These are phyloP conservation scores for Naganishia friedmannii DNA, from an alignment of 768 basidiomycete genomes.

Conservation along the genomic window DNA sequence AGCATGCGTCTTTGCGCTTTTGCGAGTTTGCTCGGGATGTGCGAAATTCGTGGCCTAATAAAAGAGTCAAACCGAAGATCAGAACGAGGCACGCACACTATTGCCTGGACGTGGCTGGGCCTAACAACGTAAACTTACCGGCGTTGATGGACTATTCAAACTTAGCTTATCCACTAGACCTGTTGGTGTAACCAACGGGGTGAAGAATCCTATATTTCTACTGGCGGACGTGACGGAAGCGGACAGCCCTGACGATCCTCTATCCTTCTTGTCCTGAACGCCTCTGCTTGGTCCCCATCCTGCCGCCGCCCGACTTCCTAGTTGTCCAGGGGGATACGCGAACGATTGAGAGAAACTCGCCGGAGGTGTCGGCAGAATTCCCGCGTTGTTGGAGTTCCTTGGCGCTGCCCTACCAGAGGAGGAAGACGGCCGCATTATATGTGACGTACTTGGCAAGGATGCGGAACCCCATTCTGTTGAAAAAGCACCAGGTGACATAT, in stretches of 20 bases:
- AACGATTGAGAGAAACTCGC: conserved; percentile 27
- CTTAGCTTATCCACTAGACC: conserved; percentile 22
- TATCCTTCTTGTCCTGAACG: conserved; percentile 6
- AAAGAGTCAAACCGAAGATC: background rate
- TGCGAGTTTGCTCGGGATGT: background rate
- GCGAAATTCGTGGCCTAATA: background rate
- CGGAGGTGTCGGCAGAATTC: conserved; percentile 17
- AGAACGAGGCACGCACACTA: background rate
- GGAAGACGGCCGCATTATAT: background rate
- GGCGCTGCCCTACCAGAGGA: background rate
- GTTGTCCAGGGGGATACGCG: conserved; percentile 24
- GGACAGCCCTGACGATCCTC: conserved; percentile 3
- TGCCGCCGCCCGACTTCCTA: conserved; percentile 8
- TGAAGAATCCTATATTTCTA: conserved; percentile 5
- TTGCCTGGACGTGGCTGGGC: background rate
- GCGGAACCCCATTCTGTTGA: conserved; percentile 15
- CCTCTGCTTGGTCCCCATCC: conserved; percentile 27
- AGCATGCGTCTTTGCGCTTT: background rate
- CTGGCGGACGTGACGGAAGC: conserved; percentile 4
- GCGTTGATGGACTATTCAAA: conserved; percentile 12
- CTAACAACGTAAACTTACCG: background rate
- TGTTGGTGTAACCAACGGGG: conserved; percentile 12
- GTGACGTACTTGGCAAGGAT: conserved; percentile 11
- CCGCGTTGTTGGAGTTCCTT: background rate
- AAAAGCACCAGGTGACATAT: background rate